Conservation (phyloP, 352 stramenopile genomes). For the Thraustochytrium striatum region DNA sequence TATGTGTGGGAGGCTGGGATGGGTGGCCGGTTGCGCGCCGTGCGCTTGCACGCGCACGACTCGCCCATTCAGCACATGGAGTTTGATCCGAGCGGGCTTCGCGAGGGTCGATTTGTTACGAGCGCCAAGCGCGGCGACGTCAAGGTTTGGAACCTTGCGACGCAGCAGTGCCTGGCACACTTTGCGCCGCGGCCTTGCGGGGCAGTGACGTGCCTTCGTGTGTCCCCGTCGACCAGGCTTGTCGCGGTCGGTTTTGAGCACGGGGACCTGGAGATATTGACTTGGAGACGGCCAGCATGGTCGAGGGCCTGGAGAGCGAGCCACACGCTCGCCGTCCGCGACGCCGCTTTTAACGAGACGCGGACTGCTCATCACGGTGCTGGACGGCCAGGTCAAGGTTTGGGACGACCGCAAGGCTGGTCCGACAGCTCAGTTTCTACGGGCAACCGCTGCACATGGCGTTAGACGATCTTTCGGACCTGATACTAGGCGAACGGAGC, state of each 20-base stretch:
- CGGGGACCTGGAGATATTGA: neutral
- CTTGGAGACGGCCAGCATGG: neutral
- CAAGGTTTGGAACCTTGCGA: no score
- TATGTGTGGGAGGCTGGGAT: no score
- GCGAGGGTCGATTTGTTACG: no score
- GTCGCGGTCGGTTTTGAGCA: neutral
- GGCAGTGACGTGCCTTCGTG: neutral
- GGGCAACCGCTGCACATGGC: neutral
- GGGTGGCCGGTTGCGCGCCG: no score
- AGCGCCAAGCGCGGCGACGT: no score
- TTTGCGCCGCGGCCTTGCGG: neutral
- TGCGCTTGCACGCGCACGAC: no score
- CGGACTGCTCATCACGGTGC: neutral
- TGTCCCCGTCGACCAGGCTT: neutral
- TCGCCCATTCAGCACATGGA: no score
- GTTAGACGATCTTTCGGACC: neutral
- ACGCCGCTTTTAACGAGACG: neutral
- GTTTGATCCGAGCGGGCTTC: no score
- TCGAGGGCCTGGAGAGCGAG: neutral
- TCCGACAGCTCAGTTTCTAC: slow-evolving; percentile 3
- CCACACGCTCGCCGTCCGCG: neutral
- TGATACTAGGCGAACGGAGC: slow-evolving; percentile 1
- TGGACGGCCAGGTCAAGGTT: slow-evolving; percentile 29
- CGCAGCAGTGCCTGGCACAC: no score
- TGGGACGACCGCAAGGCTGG: slow-evolving; percentile 24